A percentile compares a stretch with the other conserved stretches of the same genome.
Evolutionary conservation across 2,329 filamentous ascomycete genomes (phyloP).

Genomic region (Diaporthe citrichinensis): DNA sequence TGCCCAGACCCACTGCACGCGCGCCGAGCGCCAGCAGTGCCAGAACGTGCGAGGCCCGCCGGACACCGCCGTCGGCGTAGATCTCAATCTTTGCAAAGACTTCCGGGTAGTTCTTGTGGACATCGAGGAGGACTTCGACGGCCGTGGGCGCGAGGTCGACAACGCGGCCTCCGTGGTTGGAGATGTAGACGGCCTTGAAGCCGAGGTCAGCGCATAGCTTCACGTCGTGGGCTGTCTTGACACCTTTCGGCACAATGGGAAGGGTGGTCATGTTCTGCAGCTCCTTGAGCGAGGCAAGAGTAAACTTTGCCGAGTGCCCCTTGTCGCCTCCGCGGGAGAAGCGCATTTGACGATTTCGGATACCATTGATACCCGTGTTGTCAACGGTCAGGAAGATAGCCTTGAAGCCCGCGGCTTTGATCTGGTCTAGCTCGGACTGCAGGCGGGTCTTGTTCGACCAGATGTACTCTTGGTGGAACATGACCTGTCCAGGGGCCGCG

Average conservation of each 20-base stretch:
- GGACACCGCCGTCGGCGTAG: conserved; percentile 62
- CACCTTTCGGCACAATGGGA: conserved; percentile 52
- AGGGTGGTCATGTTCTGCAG: background rate
- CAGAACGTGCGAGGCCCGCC: conserved; percentile 62
- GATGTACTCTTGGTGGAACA: conserved; percentile 14
- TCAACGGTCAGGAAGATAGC: background rate
- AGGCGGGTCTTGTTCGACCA: conserved; percentile 4
- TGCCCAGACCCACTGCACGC: conserved; percentile 60
- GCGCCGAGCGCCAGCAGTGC: conserved; percentile 63
- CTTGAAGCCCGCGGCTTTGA: background rate
- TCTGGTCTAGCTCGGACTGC: conserved; percentile 5
- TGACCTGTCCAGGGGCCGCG: background rate
- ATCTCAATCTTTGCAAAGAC: conserved; percentile 55
- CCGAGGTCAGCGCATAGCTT: conserved; percentile 55
- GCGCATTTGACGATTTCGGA: background rate
- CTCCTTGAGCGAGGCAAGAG: background rate
- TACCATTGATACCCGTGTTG: conserved; percentile 1
- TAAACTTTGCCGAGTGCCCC: background rate
- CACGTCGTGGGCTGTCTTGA: conserved; percentile 51
- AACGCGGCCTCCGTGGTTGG: conserved; percentile 67
- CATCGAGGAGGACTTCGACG: conserved; percentile 60
- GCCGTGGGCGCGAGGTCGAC: conserved; percentile 61
- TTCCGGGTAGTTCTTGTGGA: conserved; percentile 56
- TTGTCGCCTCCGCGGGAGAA: background rate
- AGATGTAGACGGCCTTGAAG: conserved; percentile 61